These are phyloP conservation scores for Salvia hispanica DNA, from an alignment of 257 asterid genomes.

Conservation along the genomic window DNA sequence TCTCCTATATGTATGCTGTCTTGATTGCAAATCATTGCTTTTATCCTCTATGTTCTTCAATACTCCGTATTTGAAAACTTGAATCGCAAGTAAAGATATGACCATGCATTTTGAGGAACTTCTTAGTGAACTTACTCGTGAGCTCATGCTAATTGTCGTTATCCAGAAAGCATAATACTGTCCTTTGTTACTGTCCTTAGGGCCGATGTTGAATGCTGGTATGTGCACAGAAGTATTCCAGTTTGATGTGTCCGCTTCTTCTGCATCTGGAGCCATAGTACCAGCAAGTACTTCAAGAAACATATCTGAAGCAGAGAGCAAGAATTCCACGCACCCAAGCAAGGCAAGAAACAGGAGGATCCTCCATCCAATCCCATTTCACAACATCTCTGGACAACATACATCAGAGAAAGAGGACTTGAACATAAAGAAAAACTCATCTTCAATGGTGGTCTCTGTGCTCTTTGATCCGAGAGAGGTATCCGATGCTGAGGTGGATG, in stretches of 20 bases:
- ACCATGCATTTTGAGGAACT: neutral
- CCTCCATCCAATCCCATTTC: constrained; percentile 61
- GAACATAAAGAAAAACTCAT: constrained; percentile 44
- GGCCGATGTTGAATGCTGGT: constrained; percentile 91
- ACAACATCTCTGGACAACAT: constrained; percentile 59
- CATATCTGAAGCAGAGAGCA: constrained; percentile 44
- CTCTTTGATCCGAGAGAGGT: constrained; percentile 92
- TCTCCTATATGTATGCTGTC: neutral
- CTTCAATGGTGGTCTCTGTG: constrained; percentile 95
- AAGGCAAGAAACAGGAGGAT: constrained; percentile 71
- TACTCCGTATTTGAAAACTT: neutral
- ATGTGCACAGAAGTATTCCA: constrained; percentile 98
- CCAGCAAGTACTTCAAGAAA: constrained; percentile 61
- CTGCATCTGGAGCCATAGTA: constrained; percentile 68
- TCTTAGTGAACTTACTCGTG: neutral
- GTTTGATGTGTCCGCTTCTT: constrained; percentile 75
- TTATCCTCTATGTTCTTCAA: neutral
- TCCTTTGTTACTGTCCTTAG: constrained; percentile 41
- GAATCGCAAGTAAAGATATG: neutral
- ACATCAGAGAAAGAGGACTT: constrained; percentile 49
- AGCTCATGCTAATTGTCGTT: neutral
- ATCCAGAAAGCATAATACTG: neutral
- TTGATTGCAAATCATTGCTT: neutral
- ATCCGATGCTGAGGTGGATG: constrained; percentile 71
- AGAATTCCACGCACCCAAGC: constrained; percentile 50